Percentiles rank a stretch among this genome's conserved stretches.
Conservation (phyloP, 176 grass and related monocot genomes). For the Oryza glumipatula region DNA sequence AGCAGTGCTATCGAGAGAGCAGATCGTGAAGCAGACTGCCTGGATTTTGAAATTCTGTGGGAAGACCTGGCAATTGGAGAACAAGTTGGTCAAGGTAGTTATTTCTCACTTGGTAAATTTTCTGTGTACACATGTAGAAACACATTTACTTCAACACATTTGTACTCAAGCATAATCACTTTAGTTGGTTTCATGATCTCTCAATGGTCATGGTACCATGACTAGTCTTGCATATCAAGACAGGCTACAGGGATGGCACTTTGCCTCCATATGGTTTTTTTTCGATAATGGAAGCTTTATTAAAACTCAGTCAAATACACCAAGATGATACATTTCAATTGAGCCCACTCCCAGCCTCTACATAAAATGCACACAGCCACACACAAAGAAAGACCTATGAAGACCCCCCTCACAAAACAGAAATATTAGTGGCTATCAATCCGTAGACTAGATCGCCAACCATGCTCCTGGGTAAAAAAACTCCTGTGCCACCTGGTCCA, state of each 20-base stretch:
- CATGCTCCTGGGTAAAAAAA: no score
- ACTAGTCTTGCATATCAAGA: constrained; percentile 23
- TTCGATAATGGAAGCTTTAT: neutral
- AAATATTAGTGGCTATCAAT: no score
- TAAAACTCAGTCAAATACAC: no score
- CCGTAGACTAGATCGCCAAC: no score
- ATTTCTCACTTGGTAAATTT: neutral
- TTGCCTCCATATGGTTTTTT: neutral
- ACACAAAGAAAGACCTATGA: no score
- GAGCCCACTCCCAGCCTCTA: no score
- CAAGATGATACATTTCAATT: no score
- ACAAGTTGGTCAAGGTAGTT: constrained; percentile 91
- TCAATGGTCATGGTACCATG: neutral
- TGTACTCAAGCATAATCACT: neutral
- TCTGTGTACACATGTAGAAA: constrained; percentile 19
- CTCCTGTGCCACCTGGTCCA: no score
- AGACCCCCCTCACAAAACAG: no score
- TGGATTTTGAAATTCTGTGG: constrained; percentile 88
- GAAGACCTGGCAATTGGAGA: constrained; percentile 89
- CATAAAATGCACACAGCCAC: no score
- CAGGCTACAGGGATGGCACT: constrained; percentile 5
- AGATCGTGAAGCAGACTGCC: constrained; percentile 81
- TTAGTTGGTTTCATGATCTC: neutral
- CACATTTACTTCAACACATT: constrained; percentile 7
- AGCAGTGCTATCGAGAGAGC: constrained; percentile 58